Percentiles rank a stretch among this genome's conserved stretches.
Evolutionary conservation across 1,139 yeast species (phyloP).

Genomic region (Geotrichum reessii): DNA sequence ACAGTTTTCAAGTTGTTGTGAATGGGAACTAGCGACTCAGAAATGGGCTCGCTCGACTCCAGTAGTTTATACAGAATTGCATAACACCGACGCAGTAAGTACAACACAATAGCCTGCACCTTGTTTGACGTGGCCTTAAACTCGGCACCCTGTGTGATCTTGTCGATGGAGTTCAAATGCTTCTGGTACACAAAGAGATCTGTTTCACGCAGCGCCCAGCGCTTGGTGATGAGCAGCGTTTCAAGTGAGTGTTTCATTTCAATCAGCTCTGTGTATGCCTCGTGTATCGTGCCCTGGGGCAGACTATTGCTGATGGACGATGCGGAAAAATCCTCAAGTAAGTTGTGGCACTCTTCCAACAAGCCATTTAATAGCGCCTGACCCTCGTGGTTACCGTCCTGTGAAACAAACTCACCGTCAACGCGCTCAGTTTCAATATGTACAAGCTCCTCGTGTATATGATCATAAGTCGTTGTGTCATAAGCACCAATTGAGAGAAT

Average conservation of each 20-base stretch:
- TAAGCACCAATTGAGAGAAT: conserved; percentile 47
- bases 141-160: conserved; percentile 52
- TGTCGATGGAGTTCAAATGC: conserved; percentile 62
- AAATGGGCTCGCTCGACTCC: conserved; percentile 90
- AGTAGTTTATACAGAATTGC: conserved; percentile 80
- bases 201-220: conserved; percentile 96
- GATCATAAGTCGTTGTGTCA: conserved; percentile 35
- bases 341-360: conserved; percentile 73
- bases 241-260: conserved; percentile 69
- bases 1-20: conserved; percentile 94
- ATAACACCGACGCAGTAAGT: conserved; percentile 80
- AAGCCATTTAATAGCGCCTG: conserved; percentile 48
- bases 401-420: conserved; percentile 42
- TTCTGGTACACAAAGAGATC: conserved; percentile 82
- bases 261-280: conserved; percentile 51
- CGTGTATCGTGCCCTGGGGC: conserved; percentile 46
- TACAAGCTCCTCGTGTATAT: conserved; percentile 38
- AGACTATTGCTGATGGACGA: conserved; percentile 43
- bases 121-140: conserved; percentile 36
- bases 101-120: conserved; percentile 66
- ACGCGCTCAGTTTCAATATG: conserved; percentile 43
- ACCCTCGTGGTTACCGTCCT: conserved; percentile 36
- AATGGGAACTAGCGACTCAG: conserved; percentile 85
- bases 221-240: conserved; percentile 76
- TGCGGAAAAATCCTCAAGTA: conserved; percentile 63